Percentiles rank a stretch among this genome's conserved stretches.
Evolutionary conservation across 2,329 filamentous ascomycete species (phyloP).

Genomic region (Fonsecaea erecta): DNA sequence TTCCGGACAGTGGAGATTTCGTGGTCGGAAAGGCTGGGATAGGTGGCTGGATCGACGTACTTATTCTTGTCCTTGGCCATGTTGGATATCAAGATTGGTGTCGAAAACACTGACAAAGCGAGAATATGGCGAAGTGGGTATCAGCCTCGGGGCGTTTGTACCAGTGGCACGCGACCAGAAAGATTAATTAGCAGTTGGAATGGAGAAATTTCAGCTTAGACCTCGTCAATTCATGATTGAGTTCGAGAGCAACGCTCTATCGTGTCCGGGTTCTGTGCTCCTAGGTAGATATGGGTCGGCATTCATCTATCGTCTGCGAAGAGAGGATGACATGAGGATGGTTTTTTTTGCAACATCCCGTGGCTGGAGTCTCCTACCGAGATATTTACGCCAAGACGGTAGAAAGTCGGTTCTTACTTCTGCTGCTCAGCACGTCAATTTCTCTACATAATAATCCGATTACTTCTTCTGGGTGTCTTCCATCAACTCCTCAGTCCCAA

Average conservation of each 20-base stretch:
- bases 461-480: background rate
- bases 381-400: background rate
- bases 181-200: background rate
- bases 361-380: background rate
- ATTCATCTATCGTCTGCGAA: background rate
- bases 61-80: conserved; percentile 21
- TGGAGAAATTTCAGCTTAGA: background rate
- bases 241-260: background rate
- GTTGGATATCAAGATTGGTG: conserved; percentile 1
- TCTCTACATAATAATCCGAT: background rate
- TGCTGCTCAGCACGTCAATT: no score
- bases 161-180: background rate
- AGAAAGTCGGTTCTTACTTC: no score
- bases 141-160: background rate
- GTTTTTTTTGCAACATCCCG: background rate
- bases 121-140: background rate
- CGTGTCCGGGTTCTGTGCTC: background rate
- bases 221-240: background rate
- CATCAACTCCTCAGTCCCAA: conserved; percentile 5
- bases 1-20: conserved; percentile 30
- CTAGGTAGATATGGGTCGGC: background rate
- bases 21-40: conserved; percentile 32
- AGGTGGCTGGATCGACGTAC: conserved; percentile 31
- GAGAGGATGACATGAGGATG: background rate
- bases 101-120: background rate